Evolutionary conservation across 169 alveolate species (phyloP).

Genomic region (Babesia ovis): DNA sequence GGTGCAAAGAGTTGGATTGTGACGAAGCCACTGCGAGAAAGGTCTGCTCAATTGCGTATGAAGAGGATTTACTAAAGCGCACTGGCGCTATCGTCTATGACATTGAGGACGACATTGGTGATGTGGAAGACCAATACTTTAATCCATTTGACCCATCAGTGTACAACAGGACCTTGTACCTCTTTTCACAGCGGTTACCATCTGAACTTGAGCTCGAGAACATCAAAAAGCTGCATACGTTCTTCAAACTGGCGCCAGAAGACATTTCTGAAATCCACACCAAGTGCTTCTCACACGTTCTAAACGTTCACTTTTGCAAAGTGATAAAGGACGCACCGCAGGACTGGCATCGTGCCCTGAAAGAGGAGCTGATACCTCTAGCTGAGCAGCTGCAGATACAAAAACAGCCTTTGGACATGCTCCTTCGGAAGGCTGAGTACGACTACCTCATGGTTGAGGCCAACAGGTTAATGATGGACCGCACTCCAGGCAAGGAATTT

Average conservation of each 20-base stretch:
- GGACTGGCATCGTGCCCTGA: slow-evolving; percentile 15
- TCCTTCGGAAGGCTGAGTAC: slow-evolving; percentile 30
- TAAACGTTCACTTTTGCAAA: slow-evolving; percentile 4
- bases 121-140: slow-evolving; percentile 33
- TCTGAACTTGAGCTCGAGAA: slow-evolving; percentile 27
- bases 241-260: slow-evolving; percentile 32
- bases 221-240: slow-evolving; percentile 36
- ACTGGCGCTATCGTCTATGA: slow-evolving; percentile 44
- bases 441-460: slow-evolving; percentile 39
- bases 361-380: slow-evolving; percentile 10
- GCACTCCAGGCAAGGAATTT: slow-evolving; percentile 27
- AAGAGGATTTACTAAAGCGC: slow-evolving; percentile 49
- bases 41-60: slow-evolving; percentile 25
- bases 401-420: slow-evolving; percentile 23
- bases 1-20: slow-evolving; percentile 26
- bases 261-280: slow-evolving; percentile 32
- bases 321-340: slow-evolving; percentile 10
- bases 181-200: slow-evolving; percentile 35
- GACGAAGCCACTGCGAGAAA: slow-evolving; percentile 15
- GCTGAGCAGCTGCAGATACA: slow-evolving; percentile 12
- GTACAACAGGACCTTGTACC: slow-evolving; percentile 35
- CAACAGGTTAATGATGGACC: slow-evolving; percentile 26
- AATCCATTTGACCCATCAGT: slow-evolving; percentile 52
- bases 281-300: slow-evolving; percentile 45
- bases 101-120: slow-evolving; percentile 56